Evolutionary conservation across 2,329 filamentous ascomycete genomes (phyloP), one percentile per base, ranked within the genome.

Genomic region (Xylariomycetidae sp.): DNA sequence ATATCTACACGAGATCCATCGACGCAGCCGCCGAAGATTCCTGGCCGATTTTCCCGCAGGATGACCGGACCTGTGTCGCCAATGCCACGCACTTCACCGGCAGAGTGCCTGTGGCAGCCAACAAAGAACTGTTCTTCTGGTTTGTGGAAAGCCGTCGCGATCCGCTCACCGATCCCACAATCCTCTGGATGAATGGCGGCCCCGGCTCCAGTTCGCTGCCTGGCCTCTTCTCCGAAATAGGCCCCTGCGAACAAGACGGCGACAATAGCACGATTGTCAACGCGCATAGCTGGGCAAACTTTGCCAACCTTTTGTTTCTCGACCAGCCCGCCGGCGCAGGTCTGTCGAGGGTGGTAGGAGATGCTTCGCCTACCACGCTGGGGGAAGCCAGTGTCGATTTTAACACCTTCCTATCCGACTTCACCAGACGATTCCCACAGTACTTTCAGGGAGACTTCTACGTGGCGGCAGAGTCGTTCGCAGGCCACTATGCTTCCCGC

Each of bases 21-120:
- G 19, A 9, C 26, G 12, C 14, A 12, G 9, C 17, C 8, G 11
- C 14, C 18, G 16, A 15, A 23, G 14, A 18, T 8, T 27, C 11
- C 3, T 39, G 33, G 37, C 25, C 2, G 28, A 32, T 26, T 7
- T 36, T 29, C 18, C 28, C 30, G 10, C 37, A 39, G 18, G 37
- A 36, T 25, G 29, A 39, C 33, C 37, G 33, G 10, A 39, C 33
- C 18, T 39, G 33, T 25, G 26, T 14, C 9, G 33, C 33, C 4
- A 36, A 36, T 25, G 26, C 28, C 4, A 35, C 33, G n/a, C 37
- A 39, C 25, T 39, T 39, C 33, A 36, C 37, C n/a, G 37, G 33
- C 13, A 28, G 23, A 3, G 29, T 39, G 29, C 37, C 37, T 4
- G 33, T 39, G 3, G 25, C 36, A 8, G 4, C 33, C 11, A 29